Conservation (phyloP, 2,329 filamentous ascomycete species). For the Epichloe sylvatica region DNA sequence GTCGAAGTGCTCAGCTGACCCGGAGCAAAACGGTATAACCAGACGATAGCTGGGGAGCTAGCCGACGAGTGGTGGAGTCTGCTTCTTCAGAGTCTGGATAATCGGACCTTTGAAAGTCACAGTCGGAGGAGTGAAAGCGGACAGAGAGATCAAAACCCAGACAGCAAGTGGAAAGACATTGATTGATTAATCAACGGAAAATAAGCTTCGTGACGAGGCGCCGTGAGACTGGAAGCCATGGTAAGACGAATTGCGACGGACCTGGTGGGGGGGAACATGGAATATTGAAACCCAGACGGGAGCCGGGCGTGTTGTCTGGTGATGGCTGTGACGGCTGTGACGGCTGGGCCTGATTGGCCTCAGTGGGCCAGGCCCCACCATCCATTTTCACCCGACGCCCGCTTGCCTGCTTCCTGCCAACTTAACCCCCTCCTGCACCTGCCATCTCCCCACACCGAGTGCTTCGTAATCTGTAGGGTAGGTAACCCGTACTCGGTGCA, state of each 20-base stretch:
- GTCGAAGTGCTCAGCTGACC: slow-evolving; percentile 2
- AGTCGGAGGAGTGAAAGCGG: neutral
- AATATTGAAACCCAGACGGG: no score
- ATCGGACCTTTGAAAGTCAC: neutral
- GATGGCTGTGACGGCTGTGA: no score
- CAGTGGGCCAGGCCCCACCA: neutral
- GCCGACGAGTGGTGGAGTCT: neutral
- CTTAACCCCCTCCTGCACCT: no score
- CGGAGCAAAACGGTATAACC: neutral
- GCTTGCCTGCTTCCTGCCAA: no score
- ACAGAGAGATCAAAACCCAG: neutral
- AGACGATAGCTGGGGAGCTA: neutral
- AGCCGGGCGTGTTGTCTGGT: no score
- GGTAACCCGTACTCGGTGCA: no score
- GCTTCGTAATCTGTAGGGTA: no score
- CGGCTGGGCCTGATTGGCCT: no score
- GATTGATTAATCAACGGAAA: neutral
- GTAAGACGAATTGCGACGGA: neutral
- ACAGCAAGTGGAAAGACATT: neutral
- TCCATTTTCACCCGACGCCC: no score
- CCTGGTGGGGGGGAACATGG: neutral
- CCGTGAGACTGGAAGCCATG: neutral
- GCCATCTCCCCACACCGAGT: neutral
- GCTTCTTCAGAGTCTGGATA: neutral
- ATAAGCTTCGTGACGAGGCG: neutral